Evolutionary conservation across 139 green algal genomes (phyloP).

Genomic region (Edaphochlamys debaryana): DNA sequence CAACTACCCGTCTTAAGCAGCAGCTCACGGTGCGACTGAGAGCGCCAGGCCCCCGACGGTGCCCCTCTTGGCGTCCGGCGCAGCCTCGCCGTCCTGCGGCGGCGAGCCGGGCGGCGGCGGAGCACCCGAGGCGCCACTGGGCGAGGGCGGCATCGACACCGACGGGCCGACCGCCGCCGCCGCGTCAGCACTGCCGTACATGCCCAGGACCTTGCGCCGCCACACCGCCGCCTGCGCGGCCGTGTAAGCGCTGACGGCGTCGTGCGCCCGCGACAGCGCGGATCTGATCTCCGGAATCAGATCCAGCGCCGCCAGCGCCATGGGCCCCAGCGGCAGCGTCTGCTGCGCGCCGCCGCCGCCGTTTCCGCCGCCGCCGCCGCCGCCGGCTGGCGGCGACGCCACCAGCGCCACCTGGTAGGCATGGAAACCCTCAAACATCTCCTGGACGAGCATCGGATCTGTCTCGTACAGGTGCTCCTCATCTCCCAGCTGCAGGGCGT

Average conservation of each 20-base stretch:
- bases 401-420: neutral
- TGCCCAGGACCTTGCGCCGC: conserved; percentile 4
- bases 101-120: too few species aligned
- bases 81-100: too few species aligned
- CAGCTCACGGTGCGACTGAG: too few species aligned
- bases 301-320: conserved; percentile 12
- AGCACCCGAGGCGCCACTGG: too few species aligned
- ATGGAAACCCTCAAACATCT: conserved; percentile 32
- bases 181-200: neutral
- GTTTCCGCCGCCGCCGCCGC: neutral
- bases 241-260: neutral
- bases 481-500: neutral
- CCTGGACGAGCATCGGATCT: conserved; percentile 21
- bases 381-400: neutral
- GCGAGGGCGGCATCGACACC: too few species aligned
- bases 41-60: neutral
- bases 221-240: conserved; percentile 18
- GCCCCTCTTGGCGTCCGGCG: neutral
- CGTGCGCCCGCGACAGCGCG: neutral
- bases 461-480: neutral
- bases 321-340: conserved; percentile 1
- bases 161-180: too few species aligned
- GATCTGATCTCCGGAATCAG: neutral
- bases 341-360: neutral
- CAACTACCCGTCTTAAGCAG: too few species aligned